Conservation (phyloP, 768 basidiomycete genomes). For the Pleurotus sapidus region DNA sequence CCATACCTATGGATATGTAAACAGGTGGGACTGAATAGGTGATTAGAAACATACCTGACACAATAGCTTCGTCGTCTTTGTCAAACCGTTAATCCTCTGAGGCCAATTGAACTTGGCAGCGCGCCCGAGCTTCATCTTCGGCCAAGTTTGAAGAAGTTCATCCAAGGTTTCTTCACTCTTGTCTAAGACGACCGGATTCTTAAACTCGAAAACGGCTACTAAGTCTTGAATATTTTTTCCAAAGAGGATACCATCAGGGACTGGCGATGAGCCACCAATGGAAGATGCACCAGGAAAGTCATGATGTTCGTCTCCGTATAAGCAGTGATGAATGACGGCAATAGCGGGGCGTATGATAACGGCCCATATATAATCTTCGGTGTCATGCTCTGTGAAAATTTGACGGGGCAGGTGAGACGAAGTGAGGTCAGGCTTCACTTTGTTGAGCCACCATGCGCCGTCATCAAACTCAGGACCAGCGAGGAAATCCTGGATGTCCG, state of each 20-base stretch:
- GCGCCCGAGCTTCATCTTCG: neutral
- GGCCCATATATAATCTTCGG: no score
- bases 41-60: neutral
- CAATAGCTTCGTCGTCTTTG: neutral
- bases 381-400: no score
- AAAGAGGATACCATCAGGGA: neutral
- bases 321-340: no score
- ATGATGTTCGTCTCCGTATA: no score
- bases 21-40: neutral
- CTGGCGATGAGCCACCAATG: neutral
- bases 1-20: neutral
- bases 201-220: neutral
- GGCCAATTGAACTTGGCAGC: neutral
- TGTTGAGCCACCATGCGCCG: no score
- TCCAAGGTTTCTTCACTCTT: neutral
- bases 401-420: no score
- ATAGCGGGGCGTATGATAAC: no score
- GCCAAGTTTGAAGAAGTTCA: neutral
- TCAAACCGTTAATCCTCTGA: neutral
- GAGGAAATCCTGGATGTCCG: no score
- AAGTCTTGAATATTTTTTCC: neutral
- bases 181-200: neutral
- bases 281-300: neutral
- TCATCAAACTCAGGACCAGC: no score
- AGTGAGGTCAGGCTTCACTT: no score